Conservation (phyloP, 306 rosid species). For the Canavalia ensiformis region DNA sequence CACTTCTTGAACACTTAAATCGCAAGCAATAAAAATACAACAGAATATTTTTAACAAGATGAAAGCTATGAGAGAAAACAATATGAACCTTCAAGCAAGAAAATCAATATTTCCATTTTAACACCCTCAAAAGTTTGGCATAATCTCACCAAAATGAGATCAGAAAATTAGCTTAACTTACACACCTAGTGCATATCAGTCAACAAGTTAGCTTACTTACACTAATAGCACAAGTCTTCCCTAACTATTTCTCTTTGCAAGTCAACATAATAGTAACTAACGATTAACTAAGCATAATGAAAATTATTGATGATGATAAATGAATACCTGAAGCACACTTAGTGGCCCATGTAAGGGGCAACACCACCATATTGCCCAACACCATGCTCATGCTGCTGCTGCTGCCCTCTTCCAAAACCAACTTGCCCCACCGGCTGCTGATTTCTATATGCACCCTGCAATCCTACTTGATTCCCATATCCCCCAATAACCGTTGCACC, state of each 20-base stretch:
- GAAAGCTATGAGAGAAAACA: no score
- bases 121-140: background rate
- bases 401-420: conserved; percentile 80
- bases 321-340: conserved; percentile 60
- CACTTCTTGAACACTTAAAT: background rate
- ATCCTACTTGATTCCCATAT: conserved; percentile 72
- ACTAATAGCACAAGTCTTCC: background rate
- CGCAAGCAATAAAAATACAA: background rate
- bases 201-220: background rate
- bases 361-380: conserved; percentile 79
- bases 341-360: conserved; percentile 84
- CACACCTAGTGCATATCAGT: conserved; percentile 64
- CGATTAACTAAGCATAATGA: background rate
- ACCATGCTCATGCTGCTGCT: background rate
- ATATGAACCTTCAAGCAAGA: background rate
- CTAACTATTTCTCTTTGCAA: background rate
- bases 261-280: background rate
- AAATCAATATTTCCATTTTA: background rate
- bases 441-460: conserved; percentile 72
- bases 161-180: background rate
- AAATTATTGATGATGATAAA: no score
- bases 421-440: conserved; percentile 83
- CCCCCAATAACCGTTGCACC: conserved; percentile 71
- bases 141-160: background rate
- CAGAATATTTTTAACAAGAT: background rate